Evolutionary conservation across 2,329 filamentous ascomycete genomes (phyloP).

Genomic region (Ramichloridium luteum): DNA sequence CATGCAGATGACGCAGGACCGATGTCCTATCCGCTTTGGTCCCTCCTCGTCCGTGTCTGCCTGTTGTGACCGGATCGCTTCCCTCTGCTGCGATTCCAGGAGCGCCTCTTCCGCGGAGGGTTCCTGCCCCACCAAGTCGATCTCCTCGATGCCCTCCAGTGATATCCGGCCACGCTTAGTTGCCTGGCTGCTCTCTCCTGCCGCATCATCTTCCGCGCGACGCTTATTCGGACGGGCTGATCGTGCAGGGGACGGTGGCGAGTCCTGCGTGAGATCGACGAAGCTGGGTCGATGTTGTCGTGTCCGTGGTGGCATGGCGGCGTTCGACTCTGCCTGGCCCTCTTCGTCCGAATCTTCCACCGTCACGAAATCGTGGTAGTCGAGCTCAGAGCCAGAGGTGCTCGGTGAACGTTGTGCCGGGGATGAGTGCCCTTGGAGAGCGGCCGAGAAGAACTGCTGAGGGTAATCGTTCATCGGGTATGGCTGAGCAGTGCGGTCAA

Average conservation of each 20-base stretch:
- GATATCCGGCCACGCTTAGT: slow-evolving; percentile 7
- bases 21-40: slow-evolving; percentile 29
- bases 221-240: slow-evolving; percentile 6
- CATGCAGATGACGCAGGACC: slow-evolving; percentile 54
- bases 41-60: slow-evolving; percentile 13
- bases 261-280: slow-evolving; percentile 10
- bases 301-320: slow-evolving; percentile 6
- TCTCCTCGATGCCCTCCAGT: slow-evolving; percentile 9
- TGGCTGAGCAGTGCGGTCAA: neutral
- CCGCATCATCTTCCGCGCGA: slow-evolving; percentile 5
- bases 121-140: slow-evolving; percentile 12
- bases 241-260: neutral
- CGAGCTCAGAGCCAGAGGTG: slow-evolving; percentile 3
- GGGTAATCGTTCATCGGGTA: no score
- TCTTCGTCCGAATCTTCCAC: slow-evolving; percentile 10
- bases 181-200: slow-evolving; percentile 6
- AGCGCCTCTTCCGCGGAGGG: slow-evolving; percentile 25
- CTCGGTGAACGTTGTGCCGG: neutral
- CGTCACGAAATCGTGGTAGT: slow-evolving; percentile 11
- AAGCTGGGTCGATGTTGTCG: slow-evolving; percentile 5
- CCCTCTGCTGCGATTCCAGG: slow-evolving; percentile 18
- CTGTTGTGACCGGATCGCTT: slow-evolving; percentile 17
- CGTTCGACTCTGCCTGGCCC: neutral
- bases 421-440: no score
- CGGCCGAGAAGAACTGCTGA: no score